phyloP scores from a whole-genome alignment of 2,329 filamentous ascomycete genomes.

The Phaeosphaeria sp. region DNA sequence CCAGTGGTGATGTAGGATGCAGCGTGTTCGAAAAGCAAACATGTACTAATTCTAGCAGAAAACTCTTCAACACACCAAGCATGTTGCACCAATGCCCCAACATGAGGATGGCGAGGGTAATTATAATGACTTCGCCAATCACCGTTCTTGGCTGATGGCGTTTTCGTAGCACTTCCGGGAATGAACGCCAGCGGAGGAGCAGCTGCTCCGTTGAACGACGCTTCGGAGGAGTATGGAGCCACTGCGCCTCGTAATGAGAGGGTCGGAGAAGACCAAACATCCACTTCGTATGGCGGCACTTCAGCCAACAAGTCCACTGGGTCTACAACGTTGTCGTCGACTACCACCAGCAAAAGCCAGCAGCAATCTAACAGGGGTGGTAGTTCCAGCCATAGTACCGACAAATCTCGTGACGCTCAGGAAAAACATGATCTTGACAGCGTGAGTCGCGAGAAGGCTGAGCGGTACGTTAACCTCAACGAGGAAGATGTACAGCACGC shows the following conservation, averaged over 20 bases:
- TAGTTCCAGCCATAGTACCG: neutral
- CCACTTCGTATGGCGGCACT: neutral
- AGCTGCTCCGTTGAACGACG: slow-evolving; percentile 9
- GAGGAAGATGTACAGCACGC: neutral
- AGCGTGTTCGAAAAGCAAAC: neutral
- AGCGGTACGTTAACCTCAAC: neutral
- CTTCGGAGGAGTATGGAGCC: slow-evolving; percentile 11
- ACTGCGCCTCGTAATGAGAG: slow-evolving; percentile 11
- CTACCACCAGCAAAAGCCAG: neutral
- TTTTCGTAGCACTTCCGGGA: slow-evolving; percentile 13
- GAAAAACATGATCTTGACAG: neutral
- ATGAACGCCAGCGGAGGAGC: slow-evolving; percentile 12
- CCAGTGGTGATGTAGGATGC: slow-evolving; percentile 39
- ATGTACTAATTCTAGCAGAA: slow-evolving; percentile 7
- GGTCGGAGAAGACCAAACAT: neutral
- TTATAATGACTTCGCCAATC: neutral
- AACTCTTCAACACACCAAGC: slow-evolving; percentile 42
- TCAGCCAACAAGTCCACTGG: neutral
- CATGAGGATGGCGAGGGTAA: slow-evolving; percentile 43
- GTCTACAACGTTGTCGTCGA: neutral
- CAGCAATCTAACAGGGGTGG: neutral
- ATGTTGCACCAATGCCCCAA: slow-evolving; percentile 44
- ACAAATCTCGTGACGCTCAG: neutral
- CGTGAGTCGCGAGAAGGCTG: neutral
- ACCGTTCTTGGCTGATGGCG: neutral